phyloP scores from a whole-genome alignment of 257 asterid genomes.

The Echites panduratus region DNA sequence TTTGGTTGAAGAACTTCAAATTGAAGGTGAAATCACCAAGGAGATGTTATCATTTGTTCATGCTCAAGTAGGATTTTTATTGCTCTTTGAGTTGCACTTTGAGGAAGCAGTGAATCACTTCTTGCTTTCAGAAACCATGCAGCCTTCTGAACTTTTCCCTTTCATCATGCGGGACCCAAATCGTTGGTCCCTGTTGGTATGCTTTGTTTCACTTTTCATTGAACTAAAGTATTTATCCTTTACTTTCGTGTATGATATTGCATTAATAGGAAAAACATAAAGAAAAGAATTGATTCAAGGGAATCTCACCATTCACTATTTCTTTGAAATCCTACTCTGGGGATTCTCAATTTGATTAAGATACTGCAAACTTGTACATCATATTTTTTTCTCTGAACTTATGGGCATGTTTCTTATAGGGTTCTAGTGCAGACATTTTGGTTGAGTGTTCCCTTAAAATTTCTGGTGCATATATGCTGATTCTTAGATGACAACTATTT shows the following conservation, averaged over 20 bases:
- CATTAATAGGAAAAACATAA: background rate
- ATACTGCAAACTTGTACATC: too few relatives aligned
- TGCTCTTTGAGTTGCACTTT: conserved; percentile 90
- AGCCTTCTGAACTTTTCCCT: conserved; percentile 95
- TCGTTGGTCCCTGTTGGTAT: conserved; percentile 94
- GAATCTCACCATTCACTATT: background rate
- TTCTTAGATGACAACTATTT: background rate
- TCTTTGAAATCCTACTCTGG: background rate
- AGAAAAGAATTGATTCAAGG: background rate
- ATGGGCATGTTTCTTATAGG: too few relatives aligned
- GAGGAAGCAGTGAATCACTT: conserved; percentile 92
- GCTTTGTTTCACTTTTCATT: conserved; percentile 14
- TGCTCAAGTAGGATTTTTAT: conserved; percentile 93
- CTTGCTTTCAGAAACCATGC: conserved; percentile 87
- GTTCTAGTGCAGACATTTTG: too few relatives aligned
- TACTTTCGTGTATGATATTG: background rate
- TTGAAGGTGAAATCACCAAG: conserved; percentile 79
- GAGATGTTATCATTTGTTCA: conserved; percentile 73
- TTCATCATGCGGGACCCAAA: conserved; percentile 93
- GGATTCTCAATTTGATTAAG: background rate
- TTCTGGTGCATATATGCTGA: too few relatives aligned
- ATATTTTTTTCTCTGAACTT: too few relatives aligned
- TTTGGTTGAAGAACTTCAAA: conserved; percentile 80
- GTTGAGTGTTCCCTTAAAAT: too few relatives aligned
- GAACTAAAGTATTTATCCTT: background rate